phyloP scores from a whole-genome alignment of 164 flowering plant species.

The Cinnamomum chago region DNA sequence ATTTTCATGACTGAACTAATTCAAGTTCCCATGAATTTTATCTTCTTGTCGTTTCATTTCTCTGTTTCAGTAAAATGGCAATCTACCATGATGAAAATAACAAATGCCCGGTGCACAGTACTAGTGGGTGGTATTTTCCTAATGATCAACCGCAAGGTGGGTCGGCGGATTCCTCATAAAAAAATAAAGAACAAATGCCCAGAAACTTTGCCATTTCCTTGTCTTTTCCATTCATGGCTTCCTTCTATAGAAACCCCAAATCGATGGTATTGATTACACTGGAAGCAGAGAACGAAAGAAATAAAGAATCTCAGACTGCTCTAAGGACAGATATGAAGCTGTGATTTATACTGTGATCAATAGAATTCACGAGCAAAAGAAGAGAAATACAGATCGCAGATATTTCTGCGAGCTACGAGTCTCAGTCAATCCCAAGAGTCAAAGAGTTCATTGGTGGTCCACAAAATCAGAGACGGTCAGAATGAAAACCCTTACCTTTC shows the following conservation, averaged over 20 bases:
- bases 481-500: no score
- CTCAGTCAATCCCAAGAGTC: no score
- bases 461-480: no score
- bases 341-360: not conserved
- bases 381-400: not conserved
- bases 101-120: no score
- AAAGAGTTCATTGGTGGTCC: no score
- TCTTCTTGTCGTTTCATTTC: slow-evolving; percentile 15
- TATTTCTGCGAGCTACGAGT: no score
- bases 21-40: not conserved
- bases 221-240: not conserved
- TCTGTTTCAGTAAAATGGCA: slow-evolving; percentile 23
- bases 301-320: no score
- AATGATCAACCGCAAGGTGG: no score
- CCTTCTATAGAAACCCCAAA: not conserved
- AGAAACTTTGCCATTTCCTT: slow-evolving; percentile 20
- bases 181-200: slow-evolving; percentile 7
- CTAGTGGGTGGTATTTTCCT: no score
- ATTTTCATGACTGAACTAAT: no score
- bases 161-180: no score
- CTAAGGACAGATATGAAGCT: not conserved
- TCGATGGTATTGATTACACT: not conserved
- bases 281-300: not conserved
- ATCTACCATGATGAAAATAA: slow-evolving; percentile 1
- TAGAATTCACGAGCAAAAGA: no score